Conservation (phyloP, 257 asterid species). For the Dorcoceras hygrometricum region DNA sequence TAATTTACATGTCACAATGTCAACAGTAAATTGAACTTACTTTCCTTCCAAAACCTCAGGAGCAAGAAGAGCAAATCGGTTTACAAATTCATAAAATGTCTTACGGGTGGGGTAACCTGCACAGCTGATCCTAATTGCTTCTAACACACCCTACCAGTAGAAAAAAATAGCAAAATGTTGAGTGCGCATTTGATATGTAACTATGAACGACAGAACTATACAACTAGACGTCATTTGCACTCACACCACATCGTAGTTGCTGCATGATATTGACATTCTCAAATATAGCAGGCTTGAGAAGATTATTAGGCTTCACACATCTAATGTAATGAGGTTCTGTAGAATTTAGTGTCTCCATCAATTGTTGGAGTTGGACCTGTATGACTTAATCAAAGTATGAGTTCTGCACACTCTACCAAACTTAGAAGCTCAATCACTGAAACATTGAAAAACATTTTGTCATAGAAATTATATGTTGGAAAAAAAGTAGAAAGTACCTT, state of each 20-base stretch:
- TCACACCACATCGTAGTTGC: constrained; percentile 98
- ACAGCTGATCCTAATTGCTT: constrained; percentile 97
- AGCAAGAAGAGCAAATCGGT: constrained; percentile 87
- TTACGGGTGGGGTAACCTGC: constrained; percentile 98
- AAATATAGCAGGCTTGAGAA: constrained; percentile 84
- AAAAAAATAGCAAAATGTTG: constrained; percentile 8
- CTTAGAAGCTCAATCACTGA: constrained; percentile 15
- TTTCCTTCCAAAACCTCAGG: constrained; percentile 79
- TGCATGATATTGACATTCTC: constrained; percentile 89
- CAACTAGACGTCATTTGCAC: constrained; percentile 36
- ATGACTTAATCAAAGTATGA: constrained; percentile 34
- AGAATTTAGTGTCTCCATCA: constrained; percentile 95
- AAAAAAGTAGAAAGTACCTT: constrained; percentile 49
- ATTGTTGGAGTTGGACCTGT: constrained; percentile 90
- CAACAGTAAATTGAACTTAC: constrained; percentile 45
- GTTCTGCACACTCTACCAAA: constrained; percentile 20
- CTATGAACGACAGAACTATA: constrained; percentile 11
- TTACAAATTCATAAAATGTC: constrained; percentile 84
- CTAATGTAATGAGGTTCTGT: constrained; percentile 97
- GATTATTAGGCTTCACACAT: constrained; percentile 98
- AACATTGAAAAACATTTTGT: constrained; percentile 1
- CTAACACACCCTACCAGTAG: constrained; percentile 73
- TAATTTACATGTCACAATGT: constrained; percentile 9
- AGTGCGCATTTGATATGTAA: constrained; percentile 1
- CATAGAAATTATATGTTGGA: constrained; percentile 15